Conservation (phyloP, 1,139 yeast genomes). For the Sugiyamaella xylanicola region DNA sequence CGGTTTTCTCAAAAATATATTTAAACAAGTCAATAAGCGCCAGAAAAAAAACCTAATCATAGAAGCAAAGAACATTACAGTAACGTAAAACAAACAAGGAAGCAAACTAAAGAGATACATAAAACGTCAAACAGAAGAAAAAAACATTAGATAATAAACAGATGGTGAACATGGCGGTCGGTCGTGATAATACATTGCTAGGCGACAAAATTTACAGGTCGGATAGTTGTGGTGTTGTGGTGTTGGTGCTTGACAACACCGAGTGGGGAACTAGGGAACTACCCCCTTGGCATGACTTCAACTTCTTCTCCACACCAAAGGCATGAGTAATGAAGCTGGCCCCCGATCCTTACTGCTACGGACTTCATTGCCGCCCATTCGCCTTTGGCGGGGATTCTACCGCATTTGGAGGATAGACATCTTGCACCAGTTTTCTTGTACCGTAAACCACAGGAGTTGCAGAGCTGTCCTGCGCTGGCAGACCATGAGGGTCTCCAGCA, state of each 20-base stretch:
- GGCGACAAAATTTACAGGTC: no score
- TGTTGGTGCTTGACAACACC: not conserved
- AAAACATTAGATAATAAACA: slow-evolving; percentile 7
- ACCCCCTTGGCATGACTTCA: slow-evolving; percentile 45
- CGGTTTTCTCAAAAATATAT: not conserved
- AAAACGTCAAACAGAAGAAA: slow-evolving; percentile 11
- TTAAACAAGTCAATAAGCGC: slow-evolving; percentile 12
- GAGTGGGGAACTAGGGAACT: slow-evolving; percentile 2
- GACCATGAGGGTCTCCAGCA: slow-evolving; percentile 99
- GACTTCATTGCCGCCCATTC: slow-evolving; percentile 90
- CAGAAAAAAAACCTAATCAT: slow-evolving; percentile 10
- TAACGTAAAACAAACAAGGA: slow-evolving; percentile 1
- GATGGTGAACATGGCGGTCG: not conserved
- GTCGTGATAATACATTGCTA: not conserved
- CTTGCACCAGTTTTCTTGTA: slow-evolving; percentile 93
- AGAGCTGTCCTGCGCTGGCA: slow-evolving; percentile 80
- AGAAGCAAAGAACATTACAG: not conserved
- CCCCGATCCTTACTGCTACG: slow-evolving; percentile 56
- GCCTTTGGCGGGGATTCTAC: slow-evolving; percentile 92
- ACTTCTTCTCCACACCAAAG: slow-evolving; percentile 67
- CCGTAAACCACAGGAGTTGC: slow-evolving; percentile 94
- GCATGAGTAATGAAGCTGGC: slow-evolving; percentile 52
- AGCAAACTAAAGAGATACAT: slow-evolving; percentile 2
- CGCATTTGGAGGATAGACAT: slow-evolving; percentile 73
- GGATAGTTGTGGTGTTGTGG: no score